Evolutionary conservation across 108 stramenopile species (phyloP).

Genomic region (Poteriospumella lacustris): DNA sequence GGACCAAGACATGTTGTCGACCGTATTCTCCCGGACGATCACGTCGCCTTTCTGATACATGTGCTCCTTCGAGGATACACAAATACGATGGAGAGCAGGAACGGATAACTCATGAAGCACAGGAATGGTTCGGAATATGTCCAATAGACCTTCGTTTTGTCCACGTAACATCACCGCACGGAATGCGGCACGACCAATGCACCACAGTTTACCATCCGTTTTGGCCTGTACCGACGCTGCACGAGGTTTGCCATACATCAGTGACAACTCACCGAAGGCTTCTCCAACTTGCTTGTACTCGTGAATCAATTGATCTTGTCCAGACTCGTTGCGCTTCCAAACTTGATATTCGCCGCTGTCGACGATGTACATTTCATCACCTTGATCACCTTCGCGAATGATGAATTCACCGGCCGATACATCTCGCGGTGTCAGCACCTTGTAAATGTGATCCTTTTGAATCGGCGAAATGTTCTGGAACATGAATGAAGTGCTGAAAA

Average conservation of each 20-base stretch:
- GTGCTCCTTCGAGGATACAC: constrained; percentile 36
- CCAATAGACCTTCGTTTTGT: constrained; percentile 11
- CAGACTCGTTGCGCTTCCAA: background rate
- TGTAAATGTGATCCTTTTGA: constrained; percentile 20
- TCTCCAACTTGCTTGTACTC: constrained; percentile 34
- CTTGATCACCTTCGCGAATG: constrained; percentile 24
- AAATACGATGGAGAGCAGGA: constrained; percentile 46
- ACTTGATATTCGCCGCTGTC: constrained; percentile 17
- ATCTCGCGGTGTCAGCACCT: constrained; percentile 2
- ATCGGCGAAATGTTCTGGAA: background rate
- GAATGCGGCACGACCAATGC: constrained; percentile 41
- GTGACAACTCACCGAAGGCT: constrained; percentile 51
- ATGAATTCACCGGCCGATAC: background rate
- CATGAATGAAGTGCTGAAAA: background rate
- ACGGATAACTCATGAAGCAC: constrained; percentile 23
- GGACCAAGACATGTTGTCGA: background rate
- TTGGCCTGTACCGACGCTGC: constrained; percentile 44
- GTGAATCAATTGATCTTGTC: constrained; percentile 24
- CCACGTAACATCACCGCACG: constrained; percentile 36
- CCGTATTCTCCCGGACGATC: background rate
- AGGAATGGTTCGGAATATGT: constrained; percentile 36
- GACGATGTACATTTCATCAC: constrained; percentile 29
- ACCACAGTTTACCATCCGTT: constrained; percentile 41
- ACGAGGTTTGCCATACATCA: constrained; percentile 54
- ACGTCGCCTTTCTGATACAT: background rate